These are phyloP conservation scores for Hyphopichia buzzinii DNA, from an alignment of 1,139 yeast species.

Conservation along the genomic window DNA sequence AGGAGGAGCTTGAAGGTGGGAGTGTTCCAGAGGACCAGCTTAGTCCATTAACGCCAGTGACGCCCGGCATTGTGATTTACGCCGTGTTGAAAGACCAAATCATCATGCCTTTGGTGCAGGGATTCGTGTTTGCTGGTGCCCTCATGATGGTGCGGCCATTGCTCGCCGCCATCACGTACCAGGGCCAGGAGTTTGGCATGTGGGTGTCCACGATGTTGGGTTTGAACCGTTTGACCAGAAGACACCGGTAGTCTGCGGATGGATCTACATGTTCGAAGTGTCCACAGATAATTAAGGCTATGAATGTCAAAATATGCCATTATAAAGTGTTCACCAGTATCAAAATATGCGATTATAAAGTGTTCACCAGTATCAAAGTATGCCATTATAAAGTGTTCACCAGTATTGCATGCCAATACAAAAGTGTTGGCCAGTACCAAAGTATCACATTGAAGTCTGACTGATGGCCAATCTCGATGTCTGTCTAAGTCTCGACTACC, in stretches of 20 bases:
- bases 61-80: slow-evolving; percentile 48
- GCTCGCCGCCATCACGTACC: slow-evolving; percentile 21
- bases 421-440: too few species aligned
- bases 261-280: too few species aligned
- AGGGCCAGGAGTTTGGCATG: slow-evolving; percentile 33
- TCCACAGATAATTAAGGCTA: too few species aligned
- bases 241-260: background rate
- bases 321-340: too few species aligned
- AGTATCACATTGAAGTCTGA: too few species aligned
- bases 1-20: slow-evolving; percentile 12
- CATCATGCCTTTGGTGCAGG: slow-evolving; percentile 61
- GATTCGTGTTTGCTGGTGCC: slow-evolving; percentile 40
- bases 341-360: too few species aligned
- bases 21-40: slow-evolving; percentile 1
- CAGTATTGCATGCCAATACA: too few species aligned
- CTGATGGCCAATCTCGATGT: too few species aligned
- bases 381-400: too few species aligned
- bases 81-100: slow-evolving; percentile 64
- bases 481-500: too few species aligned
- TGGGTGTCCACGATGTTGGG: slow-evolving; percentile 27
- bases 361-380: too few species aligned
- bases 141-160: slow-evolving; percentile 32
- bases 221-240: slow-evolving; percentile 12
- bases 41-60: slow-evolving; percentile 35
- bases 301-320: too few species aligned